Evolutionary conservation across 768 basidiomycete species (phyloP), one percentile per base, ranked within the genome.

Genomic region (Pulveroboletus sp.): DNA sequence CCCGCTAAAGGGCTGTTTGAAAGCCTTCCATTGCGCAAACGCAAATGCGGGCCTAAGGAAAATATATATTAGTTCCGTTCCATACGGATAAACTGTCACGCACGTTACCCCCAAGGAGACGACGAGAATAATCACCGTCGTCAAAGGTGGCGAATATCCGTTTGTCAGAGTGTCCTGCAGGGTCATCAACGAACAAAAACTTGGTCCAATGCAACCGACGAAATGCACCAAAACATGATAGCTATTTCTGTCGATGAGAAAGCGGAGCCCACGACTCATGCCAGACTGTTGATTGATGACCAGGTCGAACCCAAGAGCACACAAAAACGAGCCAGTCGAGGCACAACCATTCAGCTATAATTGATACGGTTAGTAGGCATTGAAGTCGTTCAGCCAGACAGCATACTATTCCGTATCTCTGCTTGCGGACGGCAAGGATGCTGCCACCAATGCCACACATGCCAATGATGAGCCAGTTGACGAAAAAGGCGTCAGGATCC

Each of bases 291-390:
- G 69, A 51, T 84, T 73, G 42, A 84, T 45, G 40, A 75, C 61
- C 5, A 86, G 69, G 63, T 87, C 85, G 11, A 79, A 57, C 19
- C 75, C 83, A 9, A 87, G 72, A 24, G 60, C 74, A 13, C 71
- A 67, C 21, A 87, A 64, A 61, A 87, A 86, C 9, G 84, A 78
- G 27, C 85, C 85, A 19, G 72, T 65, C 1, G 82, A 78, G n/a
- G 82, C 73, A 44, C 78, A 81, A 32, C 74, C 71, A 37, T 73
- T 65, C 45, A 74, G 58, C 75, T 79, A 53, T 27, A 50, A 43
- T 19, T 4, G 25, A 42, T 35, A 17, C n/a, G 10, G 24, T 62
- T 16, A 62, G 47, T 34, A 34, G 8, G 7, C 25, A 27, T 39
- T 1, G 35, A 36, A 14, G 33, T 36, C 2, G 10, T 2, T 38